Evolutionary conservation across 768 basidiomycete species (phyloP).

Genomic region (Russula griseocarnosa): DNA sequence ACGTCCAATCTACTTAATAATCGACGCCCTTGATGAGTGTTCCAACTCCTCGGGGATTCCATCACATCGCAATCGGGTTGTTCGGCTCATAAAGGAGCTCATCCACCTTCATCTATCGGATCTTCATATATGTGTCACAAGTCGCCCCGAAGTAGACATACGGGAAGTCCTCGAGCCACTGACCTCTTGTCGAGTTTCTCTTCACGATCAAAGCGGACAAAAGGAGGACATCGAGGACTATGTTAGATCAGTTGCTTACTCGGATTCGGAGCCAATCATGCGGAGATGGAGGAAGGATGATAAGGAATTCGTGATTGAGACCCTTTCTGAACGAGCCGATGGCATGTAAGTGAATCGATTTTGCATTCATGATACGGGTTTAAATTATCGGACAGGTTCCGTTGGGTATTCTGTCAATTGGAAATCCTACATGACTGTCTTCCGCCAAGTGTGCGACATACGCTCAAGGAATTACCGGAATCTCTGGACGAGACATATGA

Average conservation of each 20-base stretch:
- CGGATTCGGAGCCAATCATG: background rate
- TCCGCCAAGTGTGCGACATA: background rate
- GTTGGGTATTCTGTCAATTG: background rate
- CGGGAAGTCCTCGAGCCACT: conserved; percentile 1
- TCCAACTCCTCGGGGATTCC: background rate
- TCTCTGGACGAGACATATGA: conserved; percentile 1
- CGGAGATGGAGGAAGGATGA: background rate
- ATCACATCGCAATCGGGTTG: background rate
- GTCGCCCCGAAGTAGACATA: conserved; percentile 7
- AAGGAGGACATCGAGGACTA: background rate
- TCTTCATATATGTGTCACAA: conserved; percentile 3
- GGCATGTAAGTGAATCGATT: background rate
- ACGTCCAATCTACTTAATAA: background rate
- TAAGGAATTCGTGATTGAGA: background rate
- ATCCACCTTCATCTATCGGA: background rate
- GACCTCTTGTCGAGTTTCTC: background rate
- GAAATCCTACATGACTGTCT: background rate
- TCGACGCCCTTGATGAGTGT: conserved; percentile 2
- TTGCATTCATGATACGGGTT: too few species aligned
- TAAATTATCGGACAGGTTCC: background rate
- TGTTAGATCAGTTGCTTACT: background rate
- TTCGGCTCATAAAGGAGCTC: background rate
- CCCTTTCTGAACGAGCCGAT: background rate
- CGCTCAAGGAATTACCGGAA: background rate
- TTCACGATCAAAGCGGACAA: conserved; percentile 6